Percentiles rank a stretch among this genome's conserved stretches.
phyloP scores from a whole-genome alignment of 345 rosid species.

The Ceriops decandra region DNA sequence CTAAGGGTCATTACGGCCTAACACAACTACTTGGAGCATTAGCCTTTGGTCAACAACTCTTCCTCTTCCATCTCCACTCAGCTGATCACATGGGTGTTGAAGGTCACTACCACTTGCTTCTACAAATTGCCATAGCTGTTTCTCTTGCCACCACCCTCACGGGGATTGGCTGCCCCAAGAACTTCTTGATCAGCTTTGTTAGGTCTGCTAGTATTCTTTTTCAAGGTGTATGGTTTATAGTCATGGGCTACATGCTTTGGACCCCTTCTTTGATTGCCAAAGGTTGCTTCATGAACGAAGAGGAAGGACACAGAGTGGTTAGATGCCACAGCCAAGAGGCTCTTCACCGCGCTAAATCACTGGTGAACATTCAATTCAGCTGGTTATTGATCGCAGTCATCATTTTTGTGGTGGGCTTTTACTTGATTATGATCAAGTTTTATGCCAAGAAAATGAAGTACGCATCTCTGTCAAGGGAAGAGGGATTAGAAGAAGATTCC shows the following conservation, averaged over 20 bases:
- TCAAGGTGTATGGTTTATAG: conserved; percentile 74
- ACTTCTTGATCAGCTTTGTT: conserved; percentile 65
- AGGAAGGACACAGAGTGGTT: conserved; percentile 67
- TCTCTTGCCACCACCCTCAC: conserved; percentile 59
- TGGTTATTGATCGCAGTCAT: conserved; percentile 49
- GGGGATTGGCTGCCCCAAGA: conserved; percentile 53
- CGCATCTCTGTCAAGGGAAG: conserved; percentile 38
- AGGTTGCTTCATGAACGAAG: conserved; percentile 55
- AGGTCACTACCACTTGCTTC: conserved; percentile 77
- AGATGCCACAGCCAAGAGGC: conserved; percentile 50
- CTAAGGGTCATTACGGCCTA: conserved; percentile 33
- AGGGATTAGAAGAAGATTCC: conserved; percentile 22
- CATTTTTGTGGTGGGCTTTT: conserved; percentile 38
- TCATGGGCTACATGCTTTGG: conserved; percentile 77
- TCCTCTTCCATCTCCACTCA: conserved; percentile 78
- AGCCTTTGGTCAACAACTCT: conserved; percentile 65
- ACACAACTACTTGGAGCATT: conserved; percentile 51
- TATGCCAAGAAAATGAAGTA: conserved; percentile 42
- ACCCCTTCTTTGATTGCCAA: conserved; percentile 59
- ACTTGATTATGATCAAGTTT: conserved; percentile 35
- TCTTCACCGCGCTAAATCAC: conserved; percentile 66
- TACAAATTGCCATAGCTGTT: conserved; percentile 50
- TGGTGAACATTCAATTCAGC: conserved; percentile 67
- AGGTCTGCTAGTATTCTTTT: conserved; percentile 59
- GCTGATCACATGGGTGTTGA: conserved; percentile 78